Evolutionary conservation across 352 stramenopile genomes (phyloP).

Genomic region (Pythium chondricola): DNA sequence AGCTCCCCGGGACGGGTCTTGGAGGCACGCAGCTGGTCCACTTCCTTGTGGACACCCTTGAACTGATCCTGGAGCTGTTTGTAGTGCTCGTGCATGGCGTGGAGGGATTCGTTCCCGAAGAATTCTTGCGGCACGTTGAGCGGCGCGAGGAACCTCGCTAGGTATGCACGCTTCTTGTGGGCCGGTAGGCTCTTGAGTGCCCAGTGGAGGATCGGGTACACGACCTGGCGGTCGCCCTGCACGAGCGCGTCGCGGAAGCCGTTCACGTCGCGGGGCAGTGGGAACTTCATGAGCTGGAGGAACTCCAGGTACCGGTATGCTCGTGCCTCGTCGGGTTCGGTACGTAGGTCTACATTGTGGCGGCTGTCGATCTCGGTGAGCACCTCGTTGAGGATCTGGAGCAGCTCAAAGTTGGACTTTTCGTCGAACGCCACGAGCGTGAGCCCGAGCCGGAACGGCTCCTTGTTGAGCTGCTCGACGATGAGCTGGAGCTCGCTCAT

Average conservation of each 20-base stretch:
- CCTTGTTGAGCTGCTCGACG: constrained; percentile 91
- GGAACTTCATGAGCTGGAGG: constrained; percentile 92
- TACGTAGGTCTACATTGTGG: constrained; percentile 80
- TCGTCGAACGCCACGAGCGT: constrained; percentile 92
- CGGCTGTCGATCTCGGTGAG: constrained; percentile 85
- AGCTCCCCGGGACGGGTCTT: constrained; percentile 83
- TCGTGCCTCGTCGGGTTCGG: constrained; percentile 71
- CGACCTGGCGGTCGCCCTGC: constrained; percentile 76
- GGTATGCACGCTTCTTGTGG: constrained; percentile 92
- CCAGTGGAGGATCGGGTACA: constrained; percentile 93
- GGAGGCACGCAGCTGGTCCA: constrained; percentile 73
- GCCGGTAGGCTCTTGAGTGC: constrained; percentile 78
- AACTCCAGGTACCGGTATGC: constrained; percentile 88
- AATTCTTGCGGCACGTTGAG: constrained; percentile 92
- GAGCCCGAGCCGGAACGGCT: constrained; percentile 87
- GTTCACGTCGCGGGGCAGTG: constrained; percentile 66
- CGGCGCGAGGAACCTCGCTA: constrained; percentile 89
- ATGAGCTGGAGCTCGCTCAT: constrained; percentile 92
- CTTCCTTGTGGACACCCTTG: constrained; percentile 86
- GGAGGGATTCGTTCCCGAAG: constrained; percentile 79
- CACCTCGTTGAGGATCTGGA: constrained; percentile 93
- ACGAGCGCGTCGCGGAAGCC: constrained; percentile 70
- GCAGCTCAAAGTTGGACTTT: constrained; percentile 89
- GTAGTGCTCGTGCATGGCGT: constrained; percentile 87
- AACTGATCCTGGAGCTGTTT: constrained; percentile 92